These are phyloP conservation scores for Podaxis carcinomalis DNA, from an alignment of 768 basidiomycete genomes.

Conservation along the genomic window DNA sequence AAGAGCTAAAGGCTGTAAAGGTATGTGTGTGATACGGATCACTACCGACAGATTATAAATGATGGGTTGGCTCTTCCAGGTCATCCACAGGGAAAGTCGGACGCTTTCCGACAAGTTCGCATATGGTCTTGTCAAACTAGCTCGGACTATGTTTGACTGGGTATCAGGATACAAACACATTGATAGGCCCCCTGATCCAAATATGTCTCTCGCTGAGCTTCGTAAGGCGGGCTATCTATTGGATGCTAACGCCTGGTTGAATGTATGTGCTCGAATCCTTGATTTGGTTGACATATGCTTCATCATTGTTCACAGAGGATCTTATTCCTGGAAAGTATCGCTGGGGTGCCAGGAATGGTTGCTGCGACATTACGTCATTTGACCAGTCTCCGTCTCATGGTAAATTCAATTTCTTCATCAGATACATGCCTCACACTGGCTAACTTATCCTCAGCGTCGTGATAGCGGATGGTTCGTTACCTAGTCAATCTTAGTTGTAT, in stretches of 20 bases:
- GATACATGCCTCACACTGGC: neutral
- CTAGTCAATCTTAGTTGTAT: neutral
- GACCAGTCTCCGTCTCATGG: slow-evolving; percentile 84
- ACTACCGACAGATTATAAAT: neutral
- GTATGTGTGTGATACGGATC: slow-evolving; percentile 28
- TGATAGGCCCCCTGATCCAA: slow-evolving; percentile 52
- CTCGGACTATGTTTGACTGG: slow-evolving; percentile 72
- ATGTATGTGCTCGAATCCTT: slow-evolving; percentile 34
- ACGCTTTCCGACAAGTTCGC: slow-evolving; percentile 75
- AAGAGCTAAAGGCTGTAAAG: slow-evolving; percentile 70
- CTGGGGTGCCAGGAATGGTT: slow-evolving; percentile 97
- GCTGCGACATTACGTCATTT: slow-evolving; percentile 86
- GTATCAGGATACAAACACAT: slow-evolving; percentile 84
- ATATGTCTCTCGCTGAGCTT: slow-evolving; percentile 70
- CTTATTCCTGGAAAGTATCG: slow-evolving; percentile 76
- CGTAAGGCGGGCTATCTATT: slow-evolving; percentile 71
- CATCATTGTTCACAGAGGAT: slow-evolving; percentile 34
- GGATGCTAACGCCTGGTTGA: slow-evolving; percentile 73
- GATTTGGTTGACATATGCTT: neutral
- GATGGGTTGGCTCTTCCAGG: slow-evolving; percentile 32
- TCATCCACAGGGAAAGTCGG: slow-evolving; percentile 63
- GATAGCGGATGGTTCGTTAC: slow-evolving; percentile 47
- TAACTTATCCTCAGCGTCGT: slow-evolving; percentile 31
- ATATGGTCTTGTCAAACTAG: slow-evolving; percentile 50
- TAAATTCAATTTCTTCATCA: slow-evolving; percentile 24